Conservation (phyloP, 139 green algal species). For the Yamagishiella unicocca region DNA sequence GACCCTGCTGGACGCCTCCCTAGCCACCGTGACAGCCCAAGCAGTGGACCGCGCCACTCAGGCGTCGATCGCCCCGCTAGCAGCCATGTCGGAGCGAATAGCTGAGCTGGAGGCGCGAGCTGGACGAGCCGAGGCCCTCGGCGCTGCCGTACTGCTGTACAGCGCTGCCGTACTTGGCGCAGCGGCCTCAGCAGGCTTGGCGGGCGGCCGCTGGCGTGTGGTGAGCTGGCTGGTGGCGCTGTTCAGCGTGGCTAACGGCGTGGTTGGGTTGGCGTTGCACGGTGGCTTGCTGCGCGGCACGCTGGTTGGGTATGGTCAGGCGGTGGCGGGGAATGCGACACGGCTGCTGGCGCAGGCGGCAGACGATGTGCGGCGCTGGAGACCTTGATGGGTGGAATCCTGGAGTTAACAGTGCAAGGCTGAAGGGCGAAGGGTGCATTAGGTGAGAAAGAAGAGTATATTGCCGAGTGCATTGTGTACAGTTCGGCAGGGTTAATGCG, state of each 20-base stretch:
- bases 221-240: background rate
- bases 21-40: background rate
- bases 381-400: background rate
- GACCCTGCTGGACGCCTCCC: background rate
- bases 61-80: background rate
- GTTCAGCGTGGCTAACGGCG: constrained; percentile 6
- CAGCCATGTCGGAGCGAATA: background rate
- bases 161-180: background rate
- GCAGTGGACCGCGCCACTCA: background rate
- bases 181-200: background rate
- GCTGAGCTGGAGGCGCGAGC: background rate
- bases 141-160: constrained; percentile 30
- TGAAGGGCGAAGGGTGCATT: too few relatives aligned
- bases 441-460: too few relatives aligned
- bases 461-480: too few relatives aligned
- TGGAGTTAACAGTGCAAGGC: too few relatives aligned
- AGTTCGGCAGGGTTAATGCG: too few relatives aligned
- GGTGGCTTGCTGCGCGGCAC: background rate
- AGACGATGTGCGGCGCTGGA: background rate
- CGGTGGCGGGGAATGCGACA: background rate
- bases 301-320: background rate
- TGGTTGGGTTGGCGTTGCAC: background rate
- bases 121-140: background rate
- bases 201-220: background rate
- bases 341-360: background rate